These are phyloP conservation scores for Sarocladium kiliense DNA, from an alignment of 2,329 filamentous ascomycete genomes.

Conservation along the genomic window DNA sequence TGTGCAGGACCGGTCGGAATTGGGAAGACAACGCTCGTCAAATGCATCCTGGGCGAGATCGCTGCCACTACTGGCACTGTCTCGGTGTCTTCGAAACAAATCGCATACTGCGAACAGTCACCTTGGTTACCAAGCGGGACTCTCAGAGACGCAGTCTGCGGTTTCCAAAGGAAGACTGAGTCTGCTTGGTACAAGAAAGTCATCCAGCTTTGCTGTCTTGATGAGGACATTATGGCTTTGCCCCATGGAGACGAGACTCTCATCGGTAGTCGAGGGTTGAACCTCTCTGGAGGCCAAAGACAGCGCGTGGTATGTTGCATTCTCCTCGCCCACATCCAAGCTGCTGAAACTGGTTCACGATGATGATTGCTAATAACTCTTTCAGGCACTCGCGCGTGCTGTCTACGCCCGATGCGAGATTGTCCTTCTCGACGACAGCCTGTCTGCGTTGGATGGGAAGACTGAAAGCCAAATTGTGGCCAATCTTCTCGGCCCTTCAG, in stretches of 20 bases:
- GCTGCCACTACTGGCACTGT: slow-evolving; percentile 8
- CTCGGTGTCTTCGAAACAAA: slow-evolving; percentile 4
- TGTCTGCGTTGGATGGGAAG: not conserved
- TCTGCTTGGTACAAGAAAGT: slow-evolving; percentile 16
- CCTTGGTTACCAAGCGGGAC: slow-evolving; percentile 16
- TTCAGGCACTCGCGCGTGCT: not conserved
- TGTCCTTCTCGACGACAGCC: not conserved
- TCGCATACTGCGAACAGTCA: slow-evolving; percentile 16
- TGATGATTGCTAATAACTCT: too few species aligned
- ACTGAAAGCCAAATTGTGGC: not conserved
- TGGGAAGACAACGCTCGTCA: slow-evolving; percentile 22
- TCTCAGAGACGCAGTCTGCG: slow-evolving; percentile 16
- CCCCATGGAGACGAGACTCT: slow-evolving; percentile 15
- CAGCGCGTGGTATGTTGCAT: slow-evolving; percentile 16
- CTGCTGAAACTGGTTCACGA: too few species aligned
- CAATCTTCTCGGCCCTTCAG: not conserved
- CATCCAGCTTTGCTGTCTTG: slow-evolving; percentile 16
- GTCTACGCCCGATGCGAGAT: not conserved
- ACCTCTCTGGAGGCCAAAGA: slow-evolving; percentile 18
- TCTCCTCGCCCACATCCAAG: too few species aligned
- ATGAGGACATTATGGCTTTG: slow-evolving; percentile 17
- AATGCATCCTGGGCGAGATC: slow-evolving; percentile 16
- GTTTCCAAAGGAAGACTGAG: slow-evolving; percentile 11
- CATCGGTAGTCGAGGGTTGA: slow-evolving; percentile 16
- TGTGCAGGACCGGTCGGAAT: slow-evolving; percentile 20